Evolutionary conservation across 306 rosid genomes (phyloP), one percentile per base, ranked within the genome.

Genomic region (Acmispon strigosus): DNA sequence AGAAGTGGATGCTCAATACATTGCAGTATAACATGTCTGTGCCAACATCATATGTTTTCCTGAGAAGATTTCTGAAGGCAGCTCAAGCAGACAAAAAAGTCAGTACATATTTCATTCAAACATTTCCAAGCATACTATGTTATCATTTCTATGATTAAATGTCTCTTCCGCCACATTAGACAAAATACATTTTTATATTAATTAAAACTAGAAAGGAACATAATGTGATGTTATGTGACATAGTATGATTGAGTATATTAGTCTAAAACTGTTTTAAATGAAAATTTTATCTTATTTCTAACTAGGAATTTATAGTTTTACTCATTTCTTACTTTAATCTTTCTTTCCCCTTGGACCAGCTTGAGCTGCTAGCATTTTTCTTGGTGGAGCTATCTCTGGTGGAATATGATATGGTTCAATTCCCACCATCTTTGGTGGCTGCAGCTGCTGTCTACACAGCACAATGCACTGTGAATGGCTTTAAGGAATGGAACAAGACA

Each of bases 11-110:
- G 64, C 88, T 95, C 53, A 95, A 86, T 64, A 83, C 82, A 22
- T 66, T 95, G 82, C 96, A 87, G 72, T 95, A 83, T 61, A 95
- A 91, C 86, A 85, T 95, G 96, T 95, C 99, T 11, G 82, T 89
- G 24, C 96, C 99, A 32, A 95, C 99, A 4, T 84, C 92, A 11
- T 95, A 80, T 81, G 97, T 87, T 34, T 95, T 95, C 67, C 79
- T 89, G 36, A 84, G 9, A 72, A 86, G 99, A 80, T 95, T 89
- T 86, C 90, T 95, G 45, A 95, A 95, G 87, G 99, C 96, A 68
- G 95, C 97, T 86, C 91, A 89, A 78, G 84, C 90, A 7, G 88
- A 87, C 74, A 91, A 72, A 59, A 95, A 87, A 79, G 98, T 89
- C 0, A 22, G 83, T 50, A 18, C 29, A 4, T 32, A 48, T 45